Percentiles rank a stretch among this genome's conserved stretches.
phyloP scores from a whole-genome alignment of 2,329 filamentous ascomycete species.

The Knufia petricola region DNA sequence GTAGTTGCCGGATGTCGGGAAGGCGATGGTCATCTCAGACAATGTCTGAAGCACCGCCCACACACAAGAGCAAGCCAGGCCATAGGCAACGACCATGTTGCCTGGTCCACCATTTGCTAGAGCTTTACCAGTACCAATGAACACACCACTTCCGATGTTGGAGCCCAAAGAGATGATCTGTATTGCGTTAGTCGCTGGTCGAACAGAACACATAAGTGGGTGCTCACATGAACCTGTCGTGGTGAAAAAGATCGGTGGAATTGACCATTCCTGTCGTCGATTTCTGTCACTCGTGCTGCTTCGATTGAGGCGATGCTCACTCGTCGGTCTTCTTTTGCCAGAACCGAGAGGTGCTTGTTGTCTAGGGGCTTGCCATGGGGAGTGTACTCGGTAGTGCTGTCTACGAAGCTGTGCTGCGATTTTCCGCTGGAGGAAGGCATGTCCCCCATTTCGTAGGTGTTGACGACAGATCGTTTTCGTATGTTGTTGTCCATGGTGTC shows the following conservation, averaged over 20 bases:
- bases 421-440: no score
- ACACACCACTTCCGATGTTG: constrained; percentile 28
- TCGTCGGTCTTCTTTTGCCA: no score
- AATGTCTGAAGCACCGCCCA: constrained; percentile 27
- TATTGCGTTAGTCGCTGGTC: not conserved
- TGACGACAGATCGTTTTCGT: no score
- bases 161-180: constrained; percentile 20
- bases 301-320: no score
- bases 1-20: constrained; percentile 31
- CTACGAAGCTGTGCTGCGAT: no score
- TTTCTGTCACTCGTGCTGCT: not conserved
- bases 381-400: no score
- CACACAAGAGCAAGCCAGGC: constrained; percentile 25
- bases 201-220: no score
- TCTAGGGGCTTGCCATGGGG: no score
- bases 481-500: no score
- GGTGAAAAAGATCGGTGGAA: not conserved
- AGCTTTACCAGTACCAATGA: constrained; percentile 27
- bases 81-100: constrained; percentile 28
- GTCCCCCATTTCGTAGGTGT: no score
- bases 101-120: constrained; percentile 26
- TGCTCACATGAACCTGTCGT: not conserved
- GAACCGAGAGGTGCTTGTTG: no score
- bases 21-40: constrained; percentile 32
- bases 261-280: not conserved